These are phyloP conservation scores for Colletotrichum paranaense DNA, from an alignment of 2,329 filamentous ascomycete species.

Conservation along the genomic window DNA sequence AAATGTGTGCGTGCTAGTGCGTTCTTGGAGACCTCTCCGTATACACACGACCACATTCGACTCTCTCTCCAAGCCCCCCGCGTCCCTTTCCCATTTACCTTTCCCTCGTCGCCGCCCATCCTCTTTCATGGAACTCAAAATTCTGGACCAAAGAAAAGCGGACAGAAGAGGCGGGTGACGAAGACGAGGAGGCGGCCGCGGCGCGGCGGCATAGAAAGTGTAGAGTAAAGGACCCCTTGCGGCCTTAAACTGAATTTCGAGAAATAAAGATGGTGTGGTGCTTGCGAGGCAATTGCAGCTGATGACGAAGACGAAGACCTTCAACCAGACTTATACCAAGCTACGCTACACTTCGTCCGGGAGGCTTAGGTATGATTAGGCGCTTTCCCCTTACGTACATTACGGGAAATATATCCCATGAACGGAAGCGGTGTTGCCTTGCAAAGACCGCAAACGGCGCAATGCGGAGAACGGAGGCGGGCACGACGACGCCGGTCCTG, in stretches of 20 bases:
- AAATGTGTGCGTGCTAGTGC: neutral
- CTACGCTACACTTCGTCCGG: neutral
- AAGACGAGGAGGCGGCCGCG: neutral
- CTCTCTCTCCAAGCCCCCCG: neutral
- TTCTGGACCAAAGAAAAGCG: neutral
- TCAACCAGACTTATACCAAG: neutral
- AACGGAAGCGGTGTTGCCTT: constrained; percentile 1
- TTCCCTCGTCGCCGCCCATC: neutral
- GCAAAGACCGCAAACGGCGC: neutral
- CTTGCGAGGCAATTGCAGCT: neutral
- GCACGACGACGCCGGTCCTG: neutral
- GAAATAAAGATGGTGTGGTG: neutral
- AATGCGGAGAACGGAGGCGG: neutral
- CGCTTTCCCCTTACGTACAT: neutral
- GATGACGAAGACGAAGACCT: neutral
- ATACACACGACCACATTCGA: neutral
- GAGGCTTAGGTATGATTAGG: neutral
- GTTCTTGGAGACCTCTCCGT: too few relatives aligned
- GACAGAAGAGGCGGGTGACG: neutral
- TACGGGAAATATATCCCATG: neutral
- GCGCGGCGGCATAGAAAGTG: neutral
- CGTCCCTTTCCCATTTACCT: neutral
- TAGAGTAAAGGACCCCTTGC: neutral
- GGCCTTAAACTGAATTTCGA: neutral
- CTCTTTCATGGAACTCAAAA: neutral